Evolutionary conservation across 495 filamentous ascomycete genomes (phyloP).

Genomic region (Trichocladium uniseriatum): DNA sequence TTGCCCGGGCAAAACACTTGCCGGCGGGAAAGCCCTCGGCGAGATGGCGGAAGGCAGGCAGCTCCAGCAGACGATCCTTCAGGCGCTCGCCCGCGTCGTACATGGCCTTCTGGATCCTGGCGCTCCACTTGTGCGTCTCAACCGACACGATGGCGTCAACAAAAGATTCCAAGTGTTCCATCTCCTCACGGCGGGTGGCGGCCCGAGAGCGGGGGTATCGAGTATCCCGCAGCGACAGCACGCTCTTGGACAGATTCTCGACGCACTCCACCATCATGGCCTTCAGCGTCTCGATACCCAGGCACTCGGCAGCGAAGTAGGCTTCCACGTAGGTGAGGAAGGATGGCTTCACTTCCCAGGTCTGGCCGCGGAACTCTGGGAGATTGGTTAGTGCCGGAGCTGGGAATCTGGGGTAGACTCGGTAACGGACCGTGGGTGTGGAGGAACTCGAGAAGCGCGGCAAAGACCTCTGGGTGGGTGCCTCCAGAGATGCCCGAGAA

Average conservation of each 20-base stretch:
- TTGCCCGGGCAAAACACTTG: neutral
- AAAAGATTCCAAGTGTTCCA: slow-evolving; percentile 1
- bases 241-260: neutral
- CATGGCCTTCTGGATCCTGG: slow-evolving; percentile 4
- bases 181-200: neutral
- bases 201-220: neutral
- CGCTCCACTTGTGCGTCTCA: slow-evolving; percentile 3
- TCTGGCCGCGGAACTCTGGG: neutral
- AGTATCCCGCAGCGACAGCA: neutral
- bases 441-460: neutral
- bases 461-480: neutral
- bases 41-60: neutral
- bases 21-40: neutral
- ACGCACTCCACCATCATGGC: neutral
- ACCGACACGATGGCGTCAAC: neutral
- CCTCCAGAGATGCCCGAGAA: neutral
- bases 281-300: neutral
- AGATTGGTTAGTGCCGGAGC: neutral
- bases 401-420: too few relatives aligned
- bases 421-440: neutral
- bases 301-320: slow-evolving; percentile 2
- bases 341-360: neutral
- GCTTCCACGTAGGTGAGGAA: slow-evolving; percentile 1
- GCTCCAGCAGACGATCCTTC: neutral
- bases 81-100: slow-evolving; percentile 5